A percentile compares a stretch with the other conserved stretches of the same genome.
phyloP scores from a whole-genome alignment of 1,284 basidiomycete species.

The Phlebopus sp. region DNA sequence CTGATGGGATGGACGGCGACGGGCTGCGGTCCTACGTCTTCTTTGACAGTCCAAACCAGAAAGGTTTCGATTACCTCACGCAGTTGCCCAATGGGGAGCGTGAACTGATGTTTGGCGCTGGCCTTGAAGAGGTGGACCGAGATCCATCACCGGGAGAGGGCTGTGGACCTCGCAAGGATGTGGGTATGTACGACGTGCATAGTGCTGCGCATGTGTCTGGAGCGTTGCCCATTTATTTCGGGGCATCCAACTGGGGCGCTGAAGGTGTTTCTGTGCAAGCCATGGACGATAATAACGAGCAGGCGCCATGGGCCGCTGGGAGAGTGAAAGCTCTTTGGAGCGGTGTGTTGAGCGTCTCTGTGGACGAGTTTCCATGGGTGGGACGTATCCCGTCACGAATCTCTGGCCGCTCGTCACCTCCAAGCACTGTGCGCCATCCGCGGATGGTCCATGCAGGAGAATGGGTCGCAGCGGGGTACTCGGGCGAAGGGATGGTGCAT shows the following conservation, averaged over 20 bases:
- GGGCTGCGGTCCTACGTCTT: slow-evolving; percentile 57
- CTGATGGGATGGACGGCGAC: slow-evolving; percentile 26
- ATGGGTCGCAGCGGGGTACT: slow-evolving; percentile 58
- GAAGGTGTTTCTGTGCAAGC: slow-evolving; percentile 20
- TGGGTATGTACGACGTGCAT: slow-evolving; percentile 39
- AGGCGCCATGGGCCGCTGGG: slow-evolving; percentile 30
- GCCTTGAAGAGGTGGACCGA: slow-evolving; percentile 33
- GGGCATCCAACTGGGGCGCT: slow-evolving; percentile 36
- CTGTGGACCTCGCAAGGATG: slow-evolving; percentile 40
- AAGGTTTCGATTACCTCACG: slow-evolving; percentile 69
- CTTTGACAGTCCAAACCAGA: slow-evolving; percentile 38
- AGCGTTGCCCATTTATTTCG: slow-evolving; percentile 49
- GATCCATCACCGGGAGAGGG: slow-evolving; percentile 20
- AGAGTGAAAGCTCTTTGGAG: slow-evolving; percentile 55
- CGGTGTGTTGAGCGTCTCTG: slow-evolving; percentile 55
- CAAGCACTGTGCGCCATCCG: neutral
- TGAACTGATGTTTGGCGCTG: slow-evolving; percentile 67
- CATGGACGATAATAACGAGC: neutral
- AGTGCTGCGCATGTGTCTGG: slow-evolving; percentile 45
- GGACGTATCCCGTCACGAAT: slow-evolving; percentile 45
- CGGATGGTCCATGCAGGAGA: slow-evolving; percentile 37
- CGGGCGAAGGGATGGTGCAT: slow-evolving; percentile 67
- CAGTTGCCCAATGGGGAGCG: slow-evolving; percentile 51
- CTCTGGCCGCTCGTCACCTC: slow-evolving; percentile 31
- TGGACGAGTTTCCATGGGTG: slow-evolving; percentile 55